A percentile compares a stretch with the other conserved stretches of the same genome.
Conservation (phyloP, 2,329 filamentous ascomycete species). For the Penicillium sp. region DNA sequence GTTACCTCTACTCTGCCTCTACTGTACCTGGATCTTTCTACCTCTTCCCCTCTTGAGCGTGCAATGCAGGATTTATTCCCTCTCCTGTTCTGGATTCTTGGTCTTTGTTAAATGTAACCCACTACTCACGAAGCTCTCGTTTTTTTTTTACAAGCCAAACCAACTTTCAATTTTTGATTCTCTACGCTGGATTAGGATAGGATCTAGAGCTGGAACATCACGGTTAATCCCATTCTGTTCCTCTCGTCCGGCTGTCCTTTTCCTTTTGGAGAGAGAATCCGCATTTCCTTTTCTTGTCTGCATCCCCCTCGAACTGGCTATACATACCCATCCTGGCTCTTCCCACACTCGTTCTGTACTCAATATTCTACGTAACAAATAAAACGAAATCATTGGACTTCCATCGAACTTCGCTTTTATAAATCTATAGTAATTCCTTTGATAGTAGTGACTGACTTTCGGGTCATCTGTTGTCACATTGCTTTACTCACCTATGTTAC, state of each 20-base stretch:
- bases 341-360: conserved; percentile 1
- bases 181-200: neutral
- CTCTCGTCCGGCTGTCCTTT: neutral
- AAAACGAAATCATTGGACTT: neutral
- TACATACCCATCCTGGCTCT: neutral
- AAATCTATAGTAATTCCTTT: neutral
- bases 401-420: too few species aligned
- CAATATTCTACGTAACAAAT: neutral
- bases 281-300: neutral
- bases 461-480: neutral
- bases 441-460: neutral
- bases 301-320: neutral
- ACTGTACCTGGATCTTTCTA: conserved; percentile 6
- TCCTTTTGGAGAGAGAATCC: neutral
- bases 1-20: conserved; percentile 3
- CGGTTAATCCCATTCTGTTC: neutral
- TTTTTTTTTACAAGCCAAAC: conserved; percentile 1
- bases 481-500: neutral
- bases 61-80: conserved; percentile 8
- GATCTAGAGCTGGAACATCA: neutral
- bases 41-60: neutral
- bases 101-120: conserved; percentile 11
- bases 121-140: conserved; percentile 9
- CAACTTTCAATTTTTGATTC: neutral
- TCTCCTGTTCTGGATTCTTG: conserved; percentile 8